Base-by-base conservation (phyloP, 1,139 yeast genomes). In the Debaryomycetaceae sp. region DNA sequence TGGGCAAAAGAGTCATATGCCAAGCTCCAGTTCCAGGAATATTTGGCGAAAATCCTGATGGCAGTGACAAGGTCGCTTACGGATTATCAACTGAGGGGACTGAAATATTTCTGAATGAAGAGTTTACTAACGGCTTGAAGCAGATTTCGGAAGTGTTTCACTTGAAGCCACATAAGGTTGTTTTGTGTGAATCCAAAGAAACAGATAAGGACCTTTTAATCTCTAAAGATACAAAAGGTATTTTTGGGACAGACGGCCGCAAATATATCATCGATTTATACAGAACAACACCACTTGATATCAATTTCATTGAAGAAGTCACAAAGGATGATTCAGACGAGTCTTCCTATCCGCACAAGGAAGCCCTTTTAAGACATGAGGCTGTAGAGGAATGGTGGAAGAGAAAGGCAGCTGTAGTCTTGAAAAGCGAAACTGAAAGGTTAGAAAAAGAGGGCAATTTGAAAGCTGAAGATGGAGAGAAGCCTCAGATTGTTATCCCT, bases 1-100 rank as follows among this genome's bases (percentile, higher is more conserved):
- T 86, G 61, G 98, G 98, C 46, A 83, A 80, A 53, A 78, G 98
- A 61, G 71, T 91, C 33, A 76, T 91, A 33, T 89, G 95, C 59
- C 98, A 92, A 68, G 87, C 96, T 13, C 96, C 97, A 17, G 95
- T 92, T 37, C 98, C 98, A n/a, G 98, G 98, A 45, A 79, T 91
- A 45, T 85, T 91, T 65, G 51, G 51, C 7, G 62, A 56, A 13
- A 58, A 56, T 16, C 63, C 34, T 51, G 66, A 53, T 6, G 59
- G 53, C 18, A 46, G 43, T 30, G 78, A 73, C 40, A 78, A 77
- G 54, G 84, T 87, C 40, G 73, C 74, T 17, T 88, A 91, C 56
- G 98, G 98, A 38, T 75, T 72, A 35, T 67, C 81, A 34, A 88
- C 87, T 47, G 88, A 81, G 47, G 75, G 71, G 30, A 67, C 73